Percentiles rank a stretch among this genome's conserved stretches.
Conservation (phyloP, 2,329 filamentous ascomycete species). For the Sarocladiaceae sp. region DNA sequence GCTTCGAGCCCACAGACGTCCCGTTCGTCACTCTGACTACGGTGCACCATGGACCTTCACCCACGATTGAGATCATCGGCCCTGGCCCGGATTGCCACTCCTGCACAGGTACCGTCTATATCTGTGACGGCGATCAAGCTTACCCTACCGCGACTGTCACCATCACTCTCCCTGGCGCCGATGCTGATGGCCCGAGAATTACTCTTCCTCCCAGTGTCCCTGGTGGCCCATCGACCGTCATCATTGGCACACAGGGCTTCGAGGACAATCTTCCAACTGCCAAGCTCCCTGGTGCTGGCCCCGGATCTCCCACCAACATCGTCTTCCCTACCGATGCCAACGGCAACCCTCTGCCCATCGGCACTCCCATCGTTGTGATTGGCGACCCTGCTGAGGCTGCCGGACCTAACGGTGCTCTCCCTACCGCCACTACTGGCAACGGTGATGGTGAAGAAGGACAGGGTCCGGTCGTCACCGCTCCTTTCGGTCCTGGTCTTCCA, state of each 20-base stretch:
- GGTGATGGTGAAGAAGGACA: no score
- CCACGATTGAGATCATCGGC: conserved; percentile 18
- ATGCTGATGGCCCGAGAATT: conserved; percentile 10
- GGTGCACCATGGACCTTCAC: conserved; percentile 1
- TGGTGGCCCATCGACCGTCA: conserved; percentile 13
- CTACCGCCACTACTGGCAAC: not conserved
- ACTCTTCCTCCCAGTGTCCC: conserved; percentile 13
- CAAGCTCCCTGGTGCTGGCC: conserved; percentile 12
- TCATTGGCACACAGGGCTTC: conserved; percentile 15
- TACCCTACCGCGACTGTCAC: conserved; percentile 9
- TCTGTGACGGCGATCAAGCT: conserved; percentile 13
- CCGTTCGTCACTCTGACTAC: conserved; percentile 20
- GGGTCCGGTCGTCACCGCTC: not conserved
- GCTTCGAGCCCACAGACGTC: conserved; percentile 20
- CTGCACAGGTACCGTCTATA: conserved; percentile 20
- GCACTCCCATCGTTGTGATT: conserved; percentile 13
- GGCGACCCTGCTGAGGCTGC: conserved; percentile 11
- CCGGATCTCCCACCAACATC: conserved; percentile 12
- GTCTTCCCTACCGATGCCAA: conserved; percentile 16
- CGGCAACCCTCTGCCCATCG: conserved; percentile 15
- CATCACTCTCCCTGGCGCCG: conserved; percentile 12
- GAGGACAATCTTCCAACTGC: conserved; percentile 13
- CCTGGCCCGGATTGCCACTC: conserved; percentile 15
- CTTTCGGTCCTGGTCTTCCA: not conserved
- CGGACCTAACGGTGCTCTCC: not conserved